Evolutionary conservation across 2,329 filamentous ascomycete species (phyloP), one percentile per base, ranked within the genome.

Genomic region (Ceratocystis variospora): DNA sequence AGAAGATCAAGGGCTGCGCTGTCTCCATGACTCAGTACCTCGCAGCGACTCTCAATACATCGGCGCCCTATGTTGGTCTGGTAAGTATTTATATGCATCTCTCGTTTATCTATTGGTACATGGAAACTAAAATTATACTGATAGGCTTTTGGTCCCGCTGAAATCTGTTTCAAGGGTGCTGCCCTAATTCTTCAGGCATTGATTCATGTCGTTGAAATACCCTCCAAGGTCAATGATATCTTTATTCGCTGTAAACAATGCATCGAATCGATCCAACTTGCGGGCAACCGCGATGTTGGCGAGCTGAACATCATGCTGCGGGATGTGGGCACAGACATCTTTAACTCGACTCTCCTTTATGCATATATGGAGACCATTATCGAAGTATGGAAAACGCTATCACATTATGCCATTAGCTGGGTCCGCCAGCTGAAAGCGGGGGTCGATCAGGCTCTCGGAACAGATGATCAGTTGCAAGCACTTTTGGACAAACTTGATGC

Each of bases 81-180:
- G 62, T 64, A 55, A 64, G 62, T 64, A 28, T 55, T n/a, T 41
- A 41, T 10, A 10, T 41, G 37, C 37, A 3, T 3, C 37, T 12
- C 12, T 8, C 12, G 8, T 3, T 2, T 41, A 2, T 8, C 3
- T 12, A 12, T 41, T 41, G 37, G 37, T 10, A 17, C 7, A 45
- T 19, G 3, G 12, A 53, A 3, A 53, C 48, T 53, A 25, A 53
- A 19, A 28, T 25, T 25, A 15, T 19, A 48, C 17, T 63, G 7
- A 7, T 8, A 64, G 62, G 62, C 62, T n/a, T 64, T 64, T 64
- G 62, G 62, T 12, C 62, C 62, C 1, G 62, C 62, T 4, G 62
- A 64, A 64, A 50, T 64, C 4, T 64, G 62, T 19, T 64, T 64
- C 62, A 64, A 64, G 33, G 62, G 62, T 19, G 62, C 62, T 22